A percentile compares a stretch with the other conserved stretches of the same genome.
These are phyloP conservation scores for Apodospora peruviana DNA, from an alignment of 495 filamentous ascomycete species.

Conservation along the genomic window DNA sequence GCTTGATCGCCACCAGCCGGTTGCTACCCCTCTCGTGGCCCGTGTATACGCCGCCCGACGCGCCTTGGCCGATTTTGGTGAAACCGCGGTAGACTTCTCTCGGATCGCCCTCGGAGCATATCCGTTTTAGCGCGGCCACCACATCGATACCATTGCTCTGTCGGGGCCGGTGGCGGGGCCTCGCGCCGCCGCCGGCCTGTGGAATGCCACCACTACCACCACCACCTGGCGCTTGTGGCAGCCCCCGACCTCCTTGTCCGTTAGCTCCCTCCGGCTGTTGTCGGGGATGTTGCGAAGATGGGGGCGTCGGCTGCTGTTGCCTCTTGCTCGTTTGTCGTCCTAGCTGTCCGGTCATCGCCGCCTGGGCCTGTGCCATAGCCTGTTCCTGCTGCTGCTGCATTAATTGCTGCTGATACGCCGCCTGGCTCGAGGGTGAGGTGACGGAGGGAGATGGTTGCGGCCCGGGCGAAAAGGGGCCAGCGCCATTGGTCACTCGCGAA, in stretches of 20 bases:
- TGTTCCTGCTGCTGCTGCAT: conserved; percentile 70
- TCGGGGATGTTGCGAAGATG: conserved; percentile 51
- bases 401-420: conserved; percentile 63
- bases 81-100: conserved; percentile 79
- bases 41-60: conserved; percentile 92
- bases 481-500: conserved; percentile 45
- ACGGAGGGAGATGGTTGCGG: conserved; percentile 26
- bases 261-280: conserved; percentile 49
- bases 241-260: conserved; percentile 50
- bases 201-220: too few species aligned
- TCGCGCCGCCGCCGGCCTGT: conserved; percentile 46
- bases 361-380: conserved; percentile 68
- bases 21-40: conserved; percentile 81
- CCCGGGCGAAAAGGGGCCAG: conserved; percentile 35
- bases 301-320: conserved; percentile 47
- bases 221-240: conserved; percentile 33
- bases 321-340: conserved; percentile 61
- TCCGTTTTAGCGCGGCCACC: conserved; percentile 71
- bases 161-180: conserved; percentile 69
- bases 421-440: conserved; percentile 27
- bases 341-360: conserved; percentile 50
- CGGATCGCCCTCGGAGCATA: conserved; percentile 86
- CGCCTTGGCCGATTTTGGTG: conserved; percentile 95
- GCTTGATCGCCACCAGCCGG: conserved; percentile 92
- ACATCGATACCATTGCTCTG: conserved; percentile 76